phyloP scores from a whole-genome alignment of 768 basidiomycete genomes.

The Butyriboletus loyo region DNA sequence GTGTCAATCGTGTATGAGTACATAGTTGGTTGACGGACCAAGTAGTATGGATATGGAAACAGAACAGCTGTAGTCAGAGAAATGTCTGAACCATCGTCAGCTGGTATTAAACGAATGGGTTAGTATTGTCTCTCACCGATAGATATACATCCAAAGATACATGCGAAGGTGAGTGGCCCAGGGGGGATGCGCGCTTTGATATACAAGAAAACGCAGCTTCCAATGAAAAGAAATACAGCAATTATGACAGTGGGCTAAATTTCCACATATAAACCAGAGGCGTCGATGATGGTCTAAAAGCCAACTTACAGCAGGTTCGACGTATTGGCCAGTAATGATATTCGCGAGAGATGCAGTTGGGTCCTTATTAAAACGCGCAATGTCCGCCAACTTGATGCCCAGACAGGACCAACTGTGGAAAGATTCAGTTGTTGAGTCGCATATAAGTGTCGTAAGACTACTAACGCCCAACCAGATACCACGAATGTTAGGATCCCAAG shows the following conservation, averaged over 20 bases:
- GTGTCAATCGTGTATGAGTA: not conserved
- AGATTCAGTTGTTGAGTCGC: not conserved
- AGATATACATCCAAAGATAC: slow-evolving; percentile 57
- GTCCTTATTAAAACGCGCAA: slow-evolving; percentile 47
- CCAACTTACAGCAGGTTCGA: slow-evolving; percentile 45
- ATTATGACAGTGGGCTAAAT: slow-evolving; percentile 55
- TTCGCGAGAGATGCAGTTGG: slow-evolving; percentile 36
- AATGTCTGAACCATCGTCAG: slow-evolving; percentile 44
- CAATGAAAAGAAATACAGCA: slow-evolving; percentile 61
- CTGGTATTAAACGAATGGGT: not conserved
- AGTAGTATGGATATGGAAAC: slow-evolving; percentile 66
- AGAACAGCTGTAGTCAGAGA: slow-evolving; percentile 53
- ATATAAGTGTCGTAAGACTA: slow-evolving; percentile 5
- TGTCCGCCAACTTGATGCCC: slow-evolving; percentile 58
- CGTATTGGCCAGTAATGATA: slow-evolving; percentile 50
- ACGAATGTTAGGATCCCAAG: slow-evolving; percentile 50
- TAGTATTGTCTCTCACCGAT: slow-evolving; percentile 40
- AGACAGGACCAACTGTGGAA: slow-evolving; percentile 61
- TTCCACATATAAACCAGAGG: not conserved
- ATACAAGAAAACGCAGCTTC: slow-evolving; percentile 54
- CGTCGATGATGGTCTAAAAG: not conserved
- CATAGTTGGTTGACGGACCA: slow-evolving; percentile 25
- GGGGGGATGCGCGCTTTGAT: slow-evolving; percentile 59
- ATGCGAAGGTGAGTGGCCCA: slow-evolving; percentile 58
- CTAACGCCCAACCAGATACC: slow-evolving; percentile 57